Evolutionary conservation across 371 early-diverging fungal genomes (phyloP), one percentile per base, ranked within the genome.

Genomic region (Quaeritorhiza haematococci): DNA sequence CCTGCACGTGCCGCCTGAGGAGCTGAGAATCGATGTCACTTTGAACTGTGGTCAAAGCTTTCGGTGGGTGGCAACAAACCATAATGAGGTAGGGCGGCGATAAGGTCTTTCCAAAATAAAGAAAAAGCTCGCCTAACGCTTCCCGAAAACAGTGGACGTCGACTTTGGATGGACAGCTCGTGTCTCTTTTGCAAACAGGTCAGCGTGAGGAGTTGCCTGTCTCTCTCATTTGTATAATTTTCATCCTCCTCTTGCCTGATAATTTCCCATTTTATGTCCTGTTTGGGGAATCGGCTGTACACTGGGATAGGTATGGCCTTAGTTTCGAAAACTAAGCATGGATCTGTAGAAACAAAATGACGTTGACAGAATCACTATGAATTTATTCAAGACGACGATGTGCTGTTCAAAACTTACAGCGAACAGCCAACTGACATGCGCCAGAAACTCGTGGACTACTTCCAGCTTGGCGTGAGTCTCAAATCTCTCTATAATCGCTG

Each of bases 1-100:
- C 49, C 73, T 92, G 7, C 42, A 61, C 10, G 72, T 84, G 3
- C 46, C 72, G 2, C 85, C 88, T 0, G 66, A 69, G 24, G 91
- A 93, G 59, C 73, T 96, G 8, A 76, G 84, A 19, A 73, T 94
- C 15, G 77, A 87, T 3, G 74, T 76, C 0, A 91, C 93, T 2
- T 78, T 94, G 33, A 78, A 79, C 26, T 88, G 90, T 65, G 96
- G 94, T 1, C 94, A 96, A 64, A 75, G 88, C 17, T 96, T 96
- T 68, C 83, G 91, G 0, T 96, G 96, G 96, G 33, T 47, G n/a
- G n/a, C n/a, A n/a, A n/a, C n/a, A 1, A 8, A 64, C 15, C 34
- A 13, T 15, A 4, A 27, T 19, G 47, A 3, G 17, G n/a, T 2
- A 4, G 54, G 44, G 23, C 44, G 54, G 54, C 38, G 8, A 6